Conservation (phyloP, 345 rosid genomes). For the Carallia pectinifolia region DNA sequence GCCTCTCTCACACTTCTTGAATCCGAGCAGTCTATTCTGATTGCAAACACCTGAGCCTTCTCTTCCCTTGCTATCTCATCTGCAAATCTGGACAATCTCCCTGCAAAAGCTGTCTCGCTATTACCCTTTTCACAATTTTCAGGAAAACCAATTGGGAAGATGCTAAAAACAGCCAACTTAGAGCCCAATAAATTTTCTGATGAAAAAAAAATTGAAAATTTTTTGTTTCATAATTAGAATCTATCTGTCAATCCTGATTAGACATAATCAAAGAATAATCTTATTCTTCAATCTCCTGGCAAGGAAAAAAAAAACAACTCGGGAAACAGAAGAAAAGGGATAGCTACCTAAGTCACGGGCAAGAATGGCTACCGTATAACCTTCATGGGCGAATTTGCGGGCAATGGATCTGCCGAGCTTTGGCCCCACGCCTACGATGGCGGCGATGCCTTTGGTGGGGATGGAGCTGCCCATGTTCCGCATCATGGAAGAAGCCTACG, state of each 20-base stretch:
- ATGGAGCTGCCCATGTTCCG: neutral
- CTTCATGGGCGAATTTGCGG: slow-evolving; percentile 90
- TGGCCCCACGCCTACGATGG: slow-evolving; percentile 95
- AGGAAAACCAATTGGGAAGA: no score
- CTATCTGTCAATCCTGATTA: no score
- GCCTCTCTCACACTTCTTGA: slow-evolving; percentile 83
- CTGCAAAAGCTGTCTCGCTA: slow-evolving; percentile 29
- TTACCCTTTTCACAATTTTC: neutral
- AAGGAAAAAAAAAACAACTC: neutral
- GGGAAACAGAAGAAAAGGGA: neutral
- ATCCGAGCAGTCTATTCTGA: slow-evolving; percentile 89
- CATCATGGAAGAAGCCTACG: neutral
- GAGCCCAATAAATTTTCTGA: no score
- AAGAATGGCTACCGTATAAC: slow-evolving; percentile 93
- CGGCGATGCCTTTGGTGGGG: slow-evolving; percentile 45
- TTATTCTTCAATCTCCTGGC: neutral
- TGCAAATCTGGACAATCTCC: slow-evolving; percentile 46
- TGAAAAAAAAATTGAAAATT: no score
- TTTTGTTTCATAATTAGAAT: no score
- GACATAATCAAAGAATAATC: neutral
- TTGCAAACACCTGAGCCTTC: slow-evolving; percentile 90
- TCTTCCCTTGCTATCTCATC: slow-evolving; percentile 78
- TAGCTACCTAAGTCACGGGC: slow-evolving; percentile 82
- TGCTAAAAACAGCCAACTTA: no score
- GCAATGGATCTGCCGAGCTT: slow-evolving; percentile 90